Conservation (phyloP, 306 rosid species). For the Luffa acutangula region DNA sequence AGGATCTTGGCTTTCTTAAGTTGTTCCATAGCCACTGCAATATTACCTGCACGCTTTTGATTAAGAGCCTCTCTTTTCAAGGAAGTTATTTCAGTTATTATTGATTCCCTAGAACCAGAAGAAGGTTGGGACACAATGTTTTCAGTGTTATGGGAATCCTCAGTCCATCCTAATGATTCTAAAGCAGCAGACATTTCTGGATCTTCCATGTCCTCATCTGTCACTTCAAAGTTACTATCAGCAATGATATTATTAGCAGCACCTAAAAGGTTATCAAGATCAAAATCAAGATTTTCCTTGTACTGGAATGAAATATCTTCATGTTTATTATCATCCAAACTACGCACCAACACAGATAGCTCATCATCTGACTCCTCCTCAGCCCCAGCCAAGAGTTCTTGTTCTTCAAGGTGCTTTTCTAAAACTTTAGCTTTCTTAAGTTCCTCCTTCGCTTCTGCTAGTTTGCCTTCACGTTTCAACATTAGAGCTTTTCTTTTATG, state of each 20-base stretch:
- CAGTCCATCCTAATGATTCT: constrained; percentile 78
- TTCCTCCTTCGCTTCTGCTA: constrained; percentile 94
- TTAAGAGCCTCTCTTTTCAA: constrained; percentile 75
- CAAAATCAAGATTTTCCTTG: constrained; percentile 27
- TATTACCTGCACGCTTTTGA: constrained; percentile 73
- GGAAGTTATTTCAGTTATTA: constrained; percentile 51
- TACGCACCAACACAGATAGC: constrained; percentile 58
- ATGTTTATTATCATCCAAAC: constrained; percentile 52
- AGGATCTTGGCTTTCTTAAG: constrained; percentile 72
- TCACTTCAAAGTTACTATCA: constrained; percentile 61
- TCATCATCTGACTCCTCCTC: constrained; percentile 89
- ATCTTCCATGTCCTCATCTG: constrained; percentile 84
- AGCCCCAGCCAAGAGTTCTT: constrained; percentile 77
- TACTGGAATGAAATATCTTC: constrained; percentile 29
- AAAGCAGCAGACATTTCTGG: constrained; percentile 66
- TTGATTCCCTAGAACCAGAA: constrained; percentile 46
- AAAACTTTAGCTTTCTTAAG: constrained; percentile 71
- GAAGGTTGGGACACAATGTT: constrained; percentile 20
- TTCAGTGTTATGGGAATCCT: constrained; percentile 26
- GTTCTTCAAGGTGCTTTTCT: constrained; percentile 86
- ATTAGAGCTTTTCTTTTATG: no score
- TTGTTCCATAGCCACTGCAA: constrained; percentile 64
- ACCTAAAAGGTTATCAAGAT: constrained; percentile 41
- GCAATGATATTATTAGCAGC: constrained; percentile 33
- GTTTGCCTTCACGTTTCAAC: constrained; percentile 88